A percentile compares a stretch with the other conserved stretches of the same genome.
These are phyloP conservation scores for Vitrella brassicaformis DNA, from an alignment of 73 alveolate species.

Conservation along the genomic window DNA sequence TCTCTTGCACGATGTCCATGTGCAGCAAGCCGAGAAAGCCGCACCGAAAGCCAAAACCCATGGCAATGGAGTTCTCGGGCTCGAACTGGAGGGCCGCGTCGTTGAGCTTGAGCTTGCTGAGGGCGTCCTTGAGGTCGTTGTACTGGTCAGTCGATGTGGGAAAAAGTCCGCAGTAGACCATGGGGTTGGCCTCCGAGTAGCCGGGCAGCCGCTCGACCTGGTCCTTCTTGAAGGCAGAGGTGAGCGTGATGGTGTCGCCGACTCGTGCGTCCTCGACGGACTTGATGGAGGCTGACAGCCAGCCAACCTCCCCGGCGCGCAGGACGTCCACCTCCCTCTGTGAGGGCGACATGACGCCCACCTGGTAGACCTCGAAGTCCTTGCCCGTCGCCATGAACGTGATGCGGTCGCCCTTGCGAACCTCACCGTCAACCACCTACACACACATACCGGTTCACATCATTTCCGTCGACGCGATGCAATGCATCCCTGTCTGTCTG, in stretches of 20 bases:
- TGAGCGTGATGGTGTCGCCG: background rate
- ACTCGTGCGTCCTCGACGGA: slow-evolving; percentile 6
- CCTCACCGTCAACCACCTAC: background rate
- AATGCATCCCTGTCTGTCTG: no score
- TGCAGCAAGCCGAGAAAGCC: slow-evolving; percentile 68
- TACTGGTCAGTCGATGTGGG: slow-evolving; percentile 51
- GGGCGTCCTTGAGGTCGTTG: slow-evolving; percentile 41
- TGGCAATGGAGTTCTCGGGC: slow-evolving; percentile 45
- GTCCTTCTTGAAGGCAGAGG: background rate
- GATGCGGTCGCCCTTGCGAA: background rate
- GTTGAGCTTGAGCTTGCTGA: slow-evolving; percentile 41
- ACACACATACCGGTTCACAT: background rate
- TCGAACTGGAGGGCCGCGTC: slow-evolving; percentile 48
- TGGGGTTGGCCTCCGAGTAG: slow-evolving; percentile 41
- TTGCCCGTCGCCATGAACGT: background rate
- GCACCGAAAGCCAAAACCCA: slow-evolving; percentile 60
- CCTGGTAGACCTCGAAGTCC: slow-evolving; percentile 35
- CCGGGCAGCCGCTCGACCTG: slow-evolving; percentile 58
- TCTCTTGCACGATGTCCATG: slow-evolving; percentile 55
- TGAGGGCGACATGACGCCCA: no score
- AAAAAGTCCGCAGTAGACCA: slow-evolving; percentile 53
- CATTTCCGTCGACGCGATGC: no score
- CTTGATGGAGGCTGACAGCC: slow-evolving; percentile 50
- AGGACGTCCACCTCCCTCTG: slow-evolving; percentile 38
- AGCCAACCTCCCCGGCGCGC: slow-evolving; percentile 60